phyloP scores from a whole-genome alignment of 2,329 filamentous ascomycete genomes.

The Venturia carpophila region DNA sequence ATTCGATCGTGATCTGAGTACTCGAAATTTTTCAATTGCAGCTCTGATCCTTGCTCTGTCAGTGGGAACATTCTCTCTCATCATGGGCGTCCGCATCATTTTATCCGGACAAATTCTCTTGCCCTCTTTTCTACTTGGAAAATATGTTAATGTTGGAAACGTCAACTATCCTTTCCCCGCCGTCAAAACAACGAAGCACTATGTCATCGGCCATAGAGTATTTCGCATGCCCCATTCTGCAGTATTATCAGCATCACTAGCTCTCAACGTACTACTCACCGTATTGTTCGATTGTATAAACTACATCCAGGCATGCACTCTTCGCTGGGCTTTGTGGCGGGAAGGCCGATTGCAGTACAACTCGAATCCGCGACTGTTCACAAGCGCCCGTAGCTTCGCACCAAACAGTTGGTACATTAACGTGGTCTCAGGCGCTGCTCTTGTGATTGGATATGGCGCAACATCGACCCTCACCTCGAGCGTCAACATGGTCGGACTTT shows the following conservation, averaged over 20 bases:
- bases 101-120: not conserved
- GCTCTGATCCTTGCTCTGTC: not conserved
- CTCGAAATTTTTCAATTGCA: constrained; percentile 3
- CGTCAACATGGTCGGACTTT: constrained; percentile 6
- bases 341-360: constrained; percentile 13
- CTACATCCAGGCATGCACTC: constrained; percentile 12
- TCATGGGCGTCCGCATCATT: not conserved
- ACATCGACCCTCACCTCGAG: not conserved
- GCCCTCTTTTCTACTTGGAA: not conserved
- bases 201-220: constrained; percentile 8
- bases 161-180: constrained; percentile 1
- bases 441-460: constrained; percentile 12
- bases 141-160: constrained; percentile 3
- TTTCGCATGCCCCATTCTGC: constrained; percentile 7
- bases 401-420: constrained; percentile 10
- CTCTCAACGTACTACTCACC: constrained; percentile 11
- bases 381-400: not conserved
- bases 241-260: constrained; percentile 1
- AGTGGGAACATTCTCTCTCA: not conserved
- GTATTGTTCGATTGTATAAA: constrained; percentile 7
- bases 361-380: constrained; percentile 17
- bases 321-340: constrained; percentile 15
- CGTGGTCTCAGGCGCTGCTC: not conserved
- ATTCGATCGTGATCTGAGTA: constrained; percentile 4
- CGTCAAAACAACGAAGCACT: constrained; percentile 10